phyloP scores from a whole-genome alignment of 352 stramenopile species.

The Pythium phragmitis region DNA sequence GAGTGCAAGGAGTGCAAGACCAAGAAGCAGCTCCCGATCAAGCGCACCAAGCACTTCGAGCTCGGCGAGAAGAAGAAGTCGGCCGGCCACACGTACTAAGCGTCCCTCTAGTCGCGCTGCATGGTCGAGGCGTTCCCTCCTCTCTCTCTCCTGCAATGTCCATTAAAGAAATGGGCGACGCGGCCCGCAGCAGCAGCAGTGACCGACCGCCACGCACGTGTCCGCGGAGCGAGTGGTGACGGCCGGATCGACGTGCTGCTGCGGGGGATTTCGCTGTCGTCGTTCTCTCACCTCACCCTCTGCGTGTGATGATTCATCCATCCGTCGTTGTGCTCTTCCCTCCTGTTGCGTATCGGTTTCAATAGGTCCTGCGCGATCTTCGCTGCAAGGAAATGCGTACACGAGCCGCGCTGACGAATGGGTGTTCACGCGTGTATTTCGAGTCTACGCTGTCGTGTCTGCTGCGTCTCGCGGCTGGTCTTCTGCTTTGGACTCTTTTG shows the following conservation, averaged over 20 bases:
- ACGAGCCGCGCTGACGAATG: too few relatives aligned
- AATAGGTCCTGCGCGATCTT: background rate
- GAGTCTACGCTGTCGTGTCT: background rate
- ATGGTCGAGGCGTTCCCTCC: slow-evolving; percentile 27
- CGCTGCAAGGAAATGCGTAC: background rate
- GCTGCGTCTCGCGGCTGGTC: too few relatives aligned
- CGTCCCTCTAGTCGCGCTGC: slow-evolving; percentile 14
- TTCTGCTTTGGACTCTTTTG: too few relatives aligned
- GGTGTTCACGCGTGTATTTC: background rate
- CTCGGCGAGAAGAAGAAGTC: slow-evolving; percentile 99
- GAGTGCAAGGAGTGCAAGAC: slow-evolving; percentile 99
- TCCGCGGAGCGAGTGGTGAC: slow-evolving; percentile 7
- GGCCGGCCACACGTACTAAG: slow-evolving; percentile 97
- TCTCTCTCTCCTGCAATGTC: slow-evolving; percentile 34
- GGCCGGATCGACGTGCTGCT: slow-evolving; percentile 7
- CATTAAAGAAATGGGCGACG: slow-evolving; percentile 37
- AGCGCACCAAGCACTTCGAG: slow-evolving; percentile 99
- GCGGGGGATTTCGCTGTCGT: slow-evolving; percentile 21
- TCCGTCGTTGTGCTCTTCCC: background rate
- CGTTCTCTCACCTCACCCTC: slow-evolving; percentile 19
- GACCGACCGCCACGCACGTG: slow-evolving; percentile 9
- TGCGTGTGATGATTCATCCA: background rate
- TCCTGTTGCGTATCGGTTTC: too few relatives aligned
- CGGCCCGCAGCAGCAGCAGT: slow-evolving; percentile 15
- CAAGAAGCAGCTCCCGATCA: slow-evolving; percentile 99